Evolutionary conservation across 495 filamentous ascomycete genomes (phyloP).

Genomic region (Penicillium flavigenum): DNA sequence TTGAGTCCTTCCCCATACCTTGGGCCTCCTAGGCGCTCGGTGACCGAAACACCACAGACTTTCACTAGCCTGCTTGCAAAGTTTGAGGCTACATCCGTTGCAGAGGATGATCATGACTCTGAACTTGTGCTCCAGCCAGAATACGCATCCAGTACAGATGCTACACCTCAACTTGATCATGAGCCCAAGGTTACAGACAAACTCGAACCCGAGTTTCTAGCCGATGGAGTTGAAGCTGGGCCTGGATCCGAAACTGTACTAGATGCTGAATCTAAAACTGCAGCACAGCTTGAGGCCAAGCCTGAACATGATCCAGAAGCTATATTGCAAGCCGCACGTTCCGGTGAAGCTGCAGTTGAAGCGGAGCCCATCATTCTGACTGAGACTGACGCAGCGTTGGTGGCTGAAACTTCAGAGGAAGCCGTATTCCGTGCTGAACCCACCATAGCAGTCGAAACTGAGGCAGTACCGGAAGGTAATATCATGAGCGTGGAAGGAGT

Average conservation of each 20-base stretch:
- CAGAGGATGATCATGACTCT: slow-evolving; percentile 29
- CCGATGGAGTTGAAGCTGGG: slow-evolving; percentile 32
- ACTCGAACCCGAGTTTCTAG: slow-evolving; percentile 41
- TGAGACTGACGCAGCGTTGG: background rate
- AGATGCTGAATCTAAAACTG: background rate
- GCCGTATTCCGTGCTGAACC: background rate
- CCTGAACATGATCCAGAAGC: background rate
- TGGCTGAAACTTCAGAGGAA: background rate
- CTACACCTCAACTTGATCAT: background rate
- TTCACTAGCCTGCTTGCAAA: slow-evolving; percentile 46
- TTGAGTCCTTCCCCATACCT: slow-evolving; percentile 19
- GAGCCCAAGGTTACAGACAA: background rate
- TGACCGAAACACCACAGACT: slow-evolving; percentile 44
- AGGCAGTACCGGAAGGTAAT: background rate
- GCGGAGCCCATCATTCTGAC: background rate
- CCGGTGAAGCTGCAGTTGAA: background rate
- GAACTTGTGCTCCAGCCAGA: slow-evolving; percentile 53
- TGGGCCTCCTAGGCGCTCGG: slow-evolving; percentile 25
- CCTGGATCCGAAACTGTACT: background rate
- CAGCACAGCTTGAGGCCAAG: background rate
- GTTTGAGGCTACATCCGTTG: slow-evolving; percentile 41
- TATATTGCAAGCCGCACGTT: background rate
- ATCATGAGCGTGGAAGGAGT: background rate
- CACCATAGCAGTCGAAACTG: background rate
- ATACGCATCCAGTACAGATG: slow-evolving; percentile 10